These are phyloP conservation scores for Hymenoscyphus albidus DNA, from an alignment of 2,329 filamentous ascomycete species.

Conservation along the genomic window DNA sequence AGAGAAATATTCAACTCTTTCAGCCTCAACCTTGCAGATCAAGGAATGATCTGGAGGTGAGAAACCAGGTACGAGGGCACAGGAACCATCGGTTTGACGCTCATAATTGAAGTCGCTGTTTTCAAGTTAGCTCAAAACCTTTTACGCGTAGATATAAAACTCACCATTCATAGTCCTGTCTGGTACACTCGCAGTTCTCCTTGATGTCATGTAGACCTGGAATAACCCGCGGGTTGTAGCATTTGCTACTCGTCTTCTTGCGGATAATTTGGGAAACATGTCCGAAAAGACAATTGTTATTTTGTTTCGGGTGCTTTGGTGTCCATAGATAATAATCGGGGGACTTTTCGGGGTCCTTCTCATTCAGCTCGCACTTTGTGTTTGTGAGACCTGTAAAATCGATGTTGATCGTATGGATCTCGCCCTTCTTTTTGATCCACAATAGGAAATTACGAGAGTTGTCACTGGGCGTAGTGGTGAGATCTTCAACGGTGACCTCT, in stretches of 20 bases:
- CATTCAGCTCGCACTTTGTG: conserved; percentile 65
- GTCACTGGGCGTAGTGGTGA: conserved; percentile 86
- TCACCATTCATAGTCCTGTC: conserved; percentile 90
- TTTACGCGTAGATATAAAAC: conserved; percentile 32
- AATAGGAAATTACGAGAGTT: conserved; percentile 87
- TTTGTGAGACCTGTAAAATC: conserved; percentile 83
- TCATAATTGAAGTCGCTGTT: conserved; percentile 89
- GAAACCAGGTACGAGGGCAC: conserved; percentile 71
- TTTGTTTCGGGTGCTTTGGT: conserved; percentile 74
- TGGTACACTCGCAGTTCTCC: conserved; percentile 76
- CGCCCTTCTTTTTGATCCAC: conserved; percentile 64
- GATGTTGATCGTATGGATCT: conserved; percentile 72
- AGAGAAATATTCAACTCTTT: conserved; percentile 73
- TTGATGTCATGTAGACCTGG: conserved; percentile 65
- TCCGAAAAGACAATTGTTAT: conserved; percentile 85
- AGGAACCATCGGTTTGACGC: conserved; percentile 71
- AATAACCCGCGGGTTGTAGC: conserved; percentile 76
- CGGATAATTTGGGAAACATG: conserved; percentile 86
- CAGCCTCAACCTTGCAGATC: conserved; percentile 60
- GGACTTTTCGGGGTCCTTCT: conserved; percentile 51
- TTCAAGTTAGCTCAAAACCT: conserved; percentile 18
- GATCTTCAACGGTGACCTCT: conserved; percentile 70
- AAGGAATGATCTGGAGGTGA: conserved; percentile 56
- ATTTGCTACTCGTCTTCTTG: conserved; percentile 74
- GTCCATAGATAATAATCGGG: conserved; percentile 84